Percentiles rank a stretch among this genome's conserved stretches.
Evolutionary conservation across 2,329 filamentous ascomycete species (phyloP).

Genomic region (Cercospora beticola): DNA sequence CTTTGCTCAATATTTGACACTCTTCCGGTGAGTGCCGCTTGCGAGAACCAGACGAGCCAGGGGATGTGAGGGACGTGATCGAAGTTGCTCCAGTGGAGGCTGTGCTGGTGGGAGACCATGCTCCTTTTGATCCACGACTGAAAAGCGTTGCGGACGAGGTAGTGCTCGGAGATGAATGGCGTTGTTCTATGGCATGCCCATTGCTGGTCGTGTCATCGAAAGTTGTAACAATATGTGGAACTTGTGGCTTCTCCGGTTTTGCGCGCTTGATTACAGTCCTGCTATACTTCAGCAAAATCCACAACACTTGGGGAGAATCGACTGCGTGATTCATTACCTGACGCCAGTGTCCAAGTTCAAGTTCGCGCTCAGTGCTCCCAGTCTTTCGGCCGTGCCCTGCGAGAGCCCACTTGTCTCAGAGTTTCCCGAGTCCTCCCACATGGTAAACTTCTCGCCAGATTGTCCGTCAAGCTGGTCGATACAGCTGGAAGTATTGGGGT

Average conservation of each 20-base stretch:
- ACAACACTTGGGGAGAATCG: not conserved
- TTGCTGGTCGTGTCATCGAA: conserved; percentile 17
- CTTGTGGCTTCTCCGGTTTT: conserved; percentile 26
- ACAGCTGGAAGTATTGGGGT: conserved; percentile 3
- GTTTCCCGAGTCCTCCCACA: not conserved
- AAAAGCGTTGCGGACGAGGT: conserved; percentile 20
- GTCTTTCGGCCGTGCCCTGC: not conserved
- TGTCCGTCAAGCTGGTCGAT: conserved; percentile 28
- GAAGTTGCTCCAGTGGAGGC: conserved; percentile 39
- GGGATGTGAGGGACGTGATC: conserved; percentile 27
- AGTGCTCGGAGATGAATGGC: conserved; percentile 22
- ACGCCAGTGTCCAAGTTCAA: conserved; percentile 22
- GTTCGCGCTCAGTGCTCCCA: conserved; percentile 28
- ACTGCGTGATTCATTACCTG: not conserved
- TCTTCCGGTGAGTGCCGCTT: conserved; percentile 34
- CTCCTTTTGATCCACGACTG: conserved; percentile 16
- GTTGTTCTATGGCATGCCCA: conserved; percentile 17
- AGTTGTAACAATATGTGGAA: conserved; percentile 30
- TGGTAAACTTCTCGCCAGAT: not conserved
- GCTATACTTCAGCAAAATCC: not conserved
- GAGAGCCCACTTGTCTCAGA: conserved; percentile 10
- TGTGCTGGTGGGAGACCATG: conserved; percentile 34
- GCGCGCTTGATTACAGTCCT: conserved; percentile 33
- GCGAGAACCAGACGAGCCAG: conserved; percentile 28
- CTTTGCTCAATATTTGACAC: conserved; percentile 27